Conservation (phyloP, 352 stramenopile species). For the Phytophthora pistaciae region DNA sequence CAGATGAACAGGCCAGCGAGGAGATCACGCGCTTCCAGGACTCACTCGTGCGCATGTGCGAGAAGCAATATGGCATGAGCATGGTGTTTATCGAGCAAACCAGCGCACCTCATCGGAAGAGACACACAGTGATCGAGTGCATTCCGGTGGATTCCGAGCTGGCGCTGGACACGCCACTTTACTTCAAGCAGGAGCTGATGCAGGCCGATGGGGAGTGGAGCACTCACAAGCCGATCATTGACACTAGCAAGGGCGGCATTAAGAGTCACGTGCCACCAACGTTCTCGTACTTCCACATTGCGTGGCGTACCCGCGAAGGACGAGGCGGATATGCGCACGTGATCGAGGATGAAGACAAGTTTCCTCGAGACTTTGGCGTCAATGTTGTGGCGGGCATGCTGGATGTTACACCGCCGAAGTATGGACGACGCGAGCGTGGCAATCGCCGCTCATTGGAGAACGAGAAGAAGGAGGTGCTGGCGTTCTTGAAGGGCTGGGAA, state of each 20-base stretch:
- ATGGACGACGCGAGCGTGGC: slow-evolving; percentile 49
- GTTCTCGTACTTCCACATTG: slow-evolving; percentile 90
- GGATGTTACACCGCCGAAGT: slow-evolving; percentile 71
- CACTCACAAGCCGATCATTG: slow-evolving; percentile 86
- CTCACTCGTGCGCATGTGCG: slow-evolving; percentile 66
- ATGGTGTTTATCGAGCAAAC: slow-evolving; percentile 89
- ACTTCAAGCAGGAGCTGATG: slow-evolving; percentile 88
- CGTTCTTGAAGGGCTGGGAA: slow-evolving; percentile 75
- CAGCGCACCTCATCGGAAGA: slow-evolving; percentile 59
- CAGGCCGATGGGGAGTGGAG: slow-evolving; percentile 82
- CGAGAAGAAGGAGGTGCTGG: slow-evolving; percentile 69
- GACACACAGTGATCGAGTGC: slow-evolving; percentile 83
- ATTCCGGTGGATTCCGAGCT: slow-evolving; percentile 76
- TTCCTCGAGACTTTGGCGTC: slow-evolving; percentile 80
- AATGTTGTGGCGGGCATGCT: slow-evolving; percentile 85
- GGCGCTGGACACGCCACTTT: slow-evolving; percentile 72
- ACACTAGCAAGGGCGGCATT: slow-evolving; percentile 70
- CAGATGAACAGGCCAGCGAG: slow-evolving; percentile 68
- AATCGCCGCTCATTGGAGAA: slow-evolving; percentile 54
- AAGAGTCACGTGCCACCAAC: slow-evolving; percentile 72
- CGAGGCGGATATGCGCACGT: slow-evolving; percentile 79
- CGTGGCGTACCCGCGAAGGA: slow-evolving; percentile 57
- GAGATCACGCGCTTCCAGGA: slow-evolving; percentile 79
- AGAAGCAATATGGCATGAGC: slow-evolving; percentile 56
- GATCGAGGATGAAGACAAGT: slow-evolving; percentile 83